Evolutionary conservation across 192 early-diverging fungal species (phyloP).

Genomic region (Fimicolochytrium jonesii): DNA sequence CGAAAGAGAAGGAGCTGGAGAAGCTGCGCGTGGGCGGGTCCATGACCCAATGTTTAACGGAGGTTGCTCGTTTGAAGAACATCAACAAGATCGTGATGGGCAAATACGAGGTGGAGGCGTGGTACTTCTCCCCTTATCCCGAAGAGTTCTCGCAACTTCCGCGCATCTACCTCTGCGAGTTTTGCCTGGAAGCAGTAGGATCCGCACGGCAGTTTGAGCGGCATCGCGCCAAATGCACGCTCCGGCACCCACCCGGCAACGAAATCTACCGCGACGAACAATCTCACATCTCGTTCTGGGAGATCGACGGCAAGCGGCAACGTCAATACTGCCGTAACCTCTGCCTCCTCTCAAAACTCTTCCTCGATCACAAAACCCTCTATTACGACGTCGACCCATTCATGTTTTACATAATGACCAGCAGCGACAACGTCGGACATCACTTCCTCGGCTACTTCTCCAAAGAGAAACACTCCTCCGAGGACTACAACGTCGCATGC

Average conservation of each 20-base stretch:
- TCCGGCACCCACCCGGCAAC: slow-evolving; percentile 97
- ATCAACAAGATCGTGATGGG: slow-evolving; percentile 92
- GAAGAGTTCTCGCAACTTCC: slow-evolving; percentile 74
- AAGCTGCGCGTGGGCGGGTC: slow-evolving; percentile 88
- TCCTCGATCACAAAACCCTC: slow-evolving; percentile 98
- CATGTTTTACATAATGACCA: slow-evolving; percentile 93
- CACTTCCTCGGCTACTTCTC: slow-evolving; percentile 98
- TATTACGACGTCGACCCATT: slow-evolving; percentile 99
- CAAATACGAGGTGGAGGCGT: slow-evolving; percentile 84
- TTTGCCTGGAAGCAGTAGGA: slow-evolving; percentile 83
- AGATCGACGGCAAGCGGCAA: slow-evolving; percentile 95
- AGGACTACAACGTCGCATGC: slow-evolving; percentile 98
- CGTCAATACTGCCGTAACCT: slow-evolving; percentile 92
- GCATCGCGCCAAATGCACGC: slow-evolving; percentile 80
- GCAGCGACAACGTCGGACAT: slow-evolving; percentile 77
- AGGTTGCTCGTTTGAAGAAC: slow-evolving; percentile 93
- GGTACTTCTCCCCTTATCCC: slow-evolving; percentile 99
- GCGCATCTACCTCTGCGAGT: slow-evolving; percentile 92
- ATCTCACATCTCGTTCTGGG: slow-evolving; percentile 79
- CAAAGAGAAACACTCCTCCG: slow-evolving; percentile 96
- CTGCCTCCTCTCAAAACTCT: slow-evolving; percentile 92
- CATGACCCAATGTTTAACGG: slow-evolving; percentile 95
- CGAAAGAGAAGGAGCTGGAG: slow-evolving; percentile 95
- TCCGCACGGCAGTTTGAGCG: slow-evolving; percentile 69
- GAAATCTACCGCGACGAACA: slow-evolving; percentile 93